phyloP scores from a whole-genome alignment of 2,329 filamentous ascomycete species.

The Chrysosporium queenslandicum region DNA sequence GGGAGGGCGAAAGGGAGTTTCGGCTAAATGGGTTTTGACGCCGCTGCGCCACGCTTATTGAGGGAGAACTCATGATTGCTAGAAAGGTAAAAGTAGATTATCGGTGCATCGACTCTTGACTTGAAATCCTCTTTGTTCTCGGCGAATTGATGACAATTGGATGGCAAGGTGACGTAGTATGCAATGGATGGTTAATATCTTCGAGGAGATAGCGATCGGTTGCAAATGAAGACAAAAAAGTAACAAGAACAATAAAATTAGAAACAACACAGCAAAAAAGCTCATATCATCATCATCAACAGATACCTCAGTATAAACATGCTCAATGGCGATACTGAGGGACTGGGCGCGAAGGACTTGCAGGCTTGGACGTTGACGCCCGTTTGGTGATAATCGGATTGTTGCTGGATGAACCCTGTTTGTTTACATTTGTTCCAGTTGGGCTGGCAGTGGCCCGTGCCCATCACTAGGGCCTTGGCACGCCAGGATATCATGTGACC shows the following conservation, averaged over 20 bases:
- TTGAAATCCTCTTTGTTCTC: neutral
- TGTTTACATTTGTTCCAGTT: conserved; percentile 17
- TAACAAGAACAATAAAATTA: neutral
- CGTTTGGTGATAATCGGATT: neutral
- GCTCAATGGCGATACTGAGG: too few species aligned
- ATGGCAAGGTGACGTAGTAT: neutral
- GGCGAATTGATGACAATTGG: too few species aligned
- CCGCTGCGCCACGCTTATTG: conserved; percentile 57
- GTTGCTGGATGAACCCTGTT: conserved; percentile 15
- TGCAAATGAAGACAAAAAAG: too few species aligned
- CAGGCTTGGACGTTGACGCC: neutral
- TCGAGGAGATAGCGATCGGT: too few species aligned
- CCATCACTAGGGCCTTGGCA: conserved; percentile 9
- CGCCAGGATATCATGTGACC: neutral
- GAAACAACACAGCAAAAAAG: neutral
- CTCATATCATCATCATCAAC: conserved; percentile 1
- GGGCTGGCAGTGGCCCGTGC: conserved; percentile 9
- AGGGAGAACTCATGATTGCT: conserved; percentile 40
- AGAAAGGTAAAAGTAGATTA: neutral
- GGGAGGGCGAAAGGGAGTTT: conserved; percentile 55
- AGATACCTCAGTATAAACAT: neutral
- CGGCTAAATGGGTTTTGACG: conserved; percentile 73
- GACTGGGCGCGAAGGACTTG: too few species aligned
- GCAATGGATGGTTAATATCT: neutral
- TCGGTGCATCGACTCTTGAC: neutral